These are phyloP conservation scores for Penicillium sp. DNA, from an alignment of 2,329 filamentous ascomycete genomes.

Conservation along the genomic window DNA sequence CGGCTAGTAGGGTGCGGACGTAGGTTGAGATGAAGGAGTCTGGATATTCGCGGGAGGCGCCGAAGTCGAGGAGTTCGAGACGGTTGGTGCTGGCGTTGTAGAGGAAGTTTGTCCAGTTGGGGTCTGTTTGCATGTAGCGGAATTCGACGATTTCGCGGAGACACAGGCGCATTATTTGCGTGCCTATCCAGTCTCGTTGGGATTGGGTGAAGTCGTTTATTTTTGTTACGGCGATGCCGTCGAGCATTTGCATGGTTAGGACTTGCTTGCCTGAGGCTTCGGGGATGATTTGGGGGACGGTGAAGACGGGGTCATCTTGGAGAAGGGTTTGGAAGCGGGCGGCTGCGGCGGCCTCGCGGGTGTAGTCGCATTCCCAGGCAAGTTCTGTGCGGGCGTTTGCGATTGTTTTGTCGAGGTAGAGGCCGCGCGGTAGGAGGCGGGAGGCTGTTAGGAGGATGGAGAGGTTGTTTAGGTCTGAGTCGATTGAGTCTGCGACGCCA, in stretches of 20 bases:
- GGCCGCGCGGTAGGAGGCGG: constrained; percentile 82
- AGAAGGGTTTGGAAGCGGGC: constrained; percentile 77
- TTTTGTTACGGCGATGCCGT: constrained; percentile 83
- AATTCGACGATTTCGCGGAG: constrained; percentile 93
- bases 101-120: constrained; percentile 99
- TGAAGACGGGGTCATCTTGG: constrained; percentile 75
- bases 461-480: constrained; percentile 93
- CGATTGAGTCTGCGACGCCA: constrained; percentile 92
- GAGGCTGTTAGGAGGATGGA: constrained; percentile 89
- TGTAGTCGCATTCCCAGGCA: constrained; percentile 96
- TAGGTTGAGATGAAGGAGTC: constrained; percentile 79
- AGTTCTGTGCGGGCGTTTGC: constrained; percentile 91
- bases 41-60: constrained; percentile 85
- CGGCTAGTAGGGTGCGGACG: constrained; percentile 77
- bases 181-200: constrained; percentile 94
- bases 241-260: constrained; percentile 90
- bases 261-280: constrained; percentile 86
- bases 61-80: constrained; percentile 93
- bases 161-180: constrained; percentile 87
- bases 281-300: constrained; percentile 75
- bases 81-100: constrained; percentile 74
- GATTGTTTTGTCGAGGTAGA: constrained; percentile 97
- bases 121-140: constrained; percentile 98
- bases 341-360: constrained; percentile 82
- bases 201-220: constrained; percentile 74